Evolutionary conservation across 345 rosid species (phyloP).

Genomic region (Eucalyptus regnans): DNA sequence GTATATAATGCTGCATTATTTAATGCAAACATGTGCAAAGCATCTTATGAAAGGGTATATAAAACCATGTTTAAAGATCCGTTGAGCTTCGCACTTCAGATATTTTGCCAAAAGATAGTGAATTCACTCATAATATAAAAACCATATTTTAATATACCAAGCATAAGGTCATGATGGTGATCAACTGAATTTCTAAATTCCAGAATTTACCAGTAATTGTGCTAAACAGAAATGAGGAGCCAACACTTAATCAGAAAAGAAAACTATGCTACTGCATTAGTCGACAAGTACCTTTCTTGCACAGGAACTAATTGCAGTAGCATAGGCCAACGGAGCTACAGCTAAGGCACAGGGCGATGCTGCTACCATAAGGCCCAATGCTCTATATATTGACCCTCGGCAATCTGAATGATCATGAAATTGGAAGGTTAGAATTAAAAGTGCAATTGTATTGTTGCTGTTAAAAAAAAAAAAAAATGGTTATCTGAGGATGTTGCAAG

Average conservation of each 20-base stretch:
- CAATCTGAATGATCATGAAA: constrained; percentile 37
- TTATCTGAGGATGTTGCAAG: background rate
- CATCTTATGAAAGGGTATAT: background rate
- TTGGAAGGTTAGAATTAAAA: background rate
- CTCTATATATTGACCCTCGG: constrained; percentile 94
- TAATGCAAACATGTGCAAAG: background rate
- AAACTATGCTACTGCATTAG: background rate
- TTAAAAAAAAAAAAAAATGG: background rate
- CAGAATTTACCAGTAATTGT: background rate
- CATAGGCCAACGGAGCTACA: constrained; percentile 98
- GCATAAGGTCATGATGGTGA: background rate
- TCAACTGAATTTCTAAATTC: background rate
- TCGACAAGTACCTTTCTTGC: constrained; percentile 60
- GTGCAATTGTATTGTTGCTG: background rate
- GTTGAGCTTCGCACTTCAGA: background rate
- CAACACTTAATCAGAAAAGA: background rate
- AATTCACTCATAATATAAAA: background rate
- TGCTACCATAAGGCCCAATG: constrained; percentile 93
- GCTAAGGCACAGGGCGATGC: constrained; percentile 98
- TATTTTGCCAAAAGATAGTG: background rate
- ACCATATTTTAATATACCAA: background rate
- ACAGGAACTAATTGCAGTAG: constrained; percentile 91
- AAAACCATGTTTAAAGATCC: background rate
- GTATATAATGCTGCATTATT: background rate
- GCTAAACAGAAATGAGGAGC: background rate